A percentile compares a stretch with the other conserved stretches of the same genome.
These are phyloP conservation scores for Turritis glabra DNA, from an alignment of 345 rosid species.

Conservation along the genomic window DNA sequence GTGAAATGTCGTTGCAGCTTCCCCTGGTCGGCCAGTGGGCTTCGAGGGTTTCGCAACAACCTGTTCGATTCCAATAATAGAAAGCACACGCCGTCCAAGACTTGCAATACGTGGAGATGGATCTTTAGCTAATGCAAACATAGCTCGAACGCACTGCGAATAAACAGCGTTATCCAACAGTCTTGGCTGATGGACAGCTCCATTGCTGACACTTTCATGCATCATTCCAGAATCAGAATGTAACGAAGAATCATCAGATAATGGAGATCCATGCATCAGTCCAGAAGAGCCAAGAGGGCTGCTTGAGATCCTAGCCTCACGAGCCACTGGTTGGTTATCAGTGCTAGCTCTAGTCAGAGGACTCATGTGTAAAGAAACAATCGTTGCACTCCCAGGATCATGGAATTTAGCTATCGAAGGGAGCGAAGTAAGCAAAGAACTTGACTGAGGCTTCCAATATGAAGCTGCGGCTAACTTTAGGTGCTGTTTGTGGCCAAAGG, in stretches of 20 bases:
- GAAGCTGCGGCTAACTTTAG: slow-evolving; percentile 87
- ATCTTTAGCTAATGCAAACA: slow-evolving; percentile 89
- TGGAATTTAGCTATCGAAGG: slow-evolving; percentile 87
- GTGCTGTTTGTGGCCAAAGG: slow-evolving; percentile 92
- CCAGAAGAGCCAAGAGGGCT: slow-evolving; percentile 84
- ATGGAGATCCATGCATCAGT: slow-evolving; percentile 93
- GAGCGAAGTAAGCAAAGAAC: slow-evolving; percentile 64
- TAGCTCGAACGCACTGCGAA: slow-evolving; percentile 77
- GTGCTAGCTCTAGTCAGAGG: slow-evolving; percentile 71
- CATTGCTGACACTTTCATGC: slow-evolving; percentile 81
- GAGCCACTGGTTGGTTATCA: slow-evolving; percentile 61
- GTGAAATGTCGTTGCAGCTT: slow-evolving; percentile 53
- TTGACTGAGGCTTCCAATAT: slow-evolving; percentile 87
- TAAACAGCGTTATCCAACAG: slow-evolving; percentile 77
- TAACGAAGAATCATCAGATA: slow-evolving; percentile 96
- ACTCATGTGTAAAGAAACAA: slow-evolving; percentile 78
- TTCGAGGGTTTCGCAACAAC: slow-evolving; percentile 71
- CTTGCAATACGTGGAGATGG: slow-evolving; percentile 90
- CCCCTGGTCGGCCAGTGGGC: slow-evolving; percentile 57
- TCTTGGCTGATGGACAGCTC: slow-evolving; percentile 62
- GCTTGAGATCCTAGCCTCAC: slow-evolving; percentile 82
- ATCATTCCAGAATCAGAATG: slow-evolving; percentile 87
- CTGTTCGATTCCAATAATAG: slow-evolving; percentile 93
- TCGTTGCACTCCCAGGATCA: slow-evolving; percentile 66
- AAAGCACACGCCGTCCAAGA: slow-evolving; percentile 77